Conservation (phyloP, 805 yeast genomes). For the Hanseniaspora thailandica region DNA sequence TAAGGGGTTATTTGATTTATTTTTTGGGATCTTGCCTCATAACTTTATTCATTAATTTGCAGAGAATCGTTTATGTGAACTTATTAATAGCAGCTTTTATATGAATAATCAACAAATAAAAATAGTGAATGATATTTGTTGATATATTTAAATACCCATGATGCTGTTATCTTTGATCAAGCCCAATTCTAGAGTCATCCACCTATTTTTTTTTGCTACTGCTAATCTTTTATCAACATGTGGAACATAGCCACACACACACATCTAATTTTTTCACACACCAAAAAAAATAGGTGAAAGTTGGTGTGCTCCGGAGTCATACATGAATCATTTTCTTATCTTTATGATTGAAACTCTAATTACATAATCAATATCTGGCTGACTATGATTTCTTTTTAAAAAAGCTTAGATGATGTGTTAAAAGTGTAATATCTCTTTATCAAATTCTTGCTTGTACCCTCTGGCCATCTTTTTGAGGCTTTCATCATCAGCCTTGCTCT, state of each 20-base stretch:
- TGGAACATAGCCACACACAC: background rate
- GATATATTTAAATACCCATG: background rate
- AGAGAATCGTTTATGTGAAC: background rate
- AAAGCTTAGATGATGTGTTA: too few relatives aligned
- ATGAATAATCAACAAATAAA: background rate
- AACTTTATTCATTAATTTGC: background rate
- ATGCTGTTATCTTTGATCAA: background rate
- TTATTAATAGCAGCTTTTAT: background rate
- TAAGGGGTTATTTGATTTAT: background rate
- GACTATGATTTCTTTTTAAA: too few relatives aligned
- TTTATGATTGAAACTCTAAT: background rate
- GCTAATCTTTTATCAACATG: background rate
- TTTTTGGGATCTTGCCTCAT: too few relatives aligned
- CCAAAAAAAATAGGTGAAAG: too few relatives aligned
- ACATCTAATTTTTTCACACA: too few relatives aligned
- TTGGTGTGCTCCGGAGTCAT: too few relatives aligned
- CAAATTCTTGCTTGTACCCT: conserved; percentile 6
- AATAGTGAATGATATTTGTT: background rate
- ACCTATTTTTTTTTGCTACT: background rate
- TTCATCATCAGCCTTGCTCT: too few relatives aligned
- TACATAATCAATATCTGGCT: background rate
- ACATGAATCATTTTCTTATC: background rate
- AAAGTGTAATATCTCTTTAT: background rate
- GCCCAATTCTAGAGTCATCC: background rate
- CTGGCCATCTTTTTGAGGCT: background rate